Evolutionary conservation across 805 yeast genomes (phyloP), one percentile per base, ranked within the genome.

Genomic region (Hanseniaspora valbyensis): DNA sequence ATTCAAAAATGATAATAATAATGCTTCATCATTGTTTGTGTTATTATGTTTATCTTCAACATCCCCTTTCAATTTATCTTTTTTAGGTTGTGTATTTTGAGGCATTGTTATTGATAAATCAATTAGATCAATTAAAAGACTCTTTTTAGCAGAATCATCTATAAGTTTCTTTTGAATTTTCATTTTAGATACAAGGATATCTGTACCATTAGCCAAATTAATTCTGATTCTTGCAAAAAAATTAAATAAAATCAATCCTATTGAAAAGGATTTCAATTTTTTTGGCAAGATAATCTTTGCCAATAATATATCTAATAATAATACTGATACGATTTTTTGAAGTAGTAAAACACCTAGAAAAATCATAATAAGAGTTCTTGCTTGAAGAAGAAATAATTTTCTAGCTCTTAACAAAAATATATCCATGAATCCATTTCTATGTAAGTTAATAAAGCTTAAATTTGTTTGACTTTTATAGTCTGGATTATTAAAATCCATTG

Each of bases 71-170:
- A 19, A 14, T 16, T 7, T 25, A 18, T n/a, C 29, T 4, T 36
- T 18, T 26, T 26, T 18, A n/a, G n/a, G n/a, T 41, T 16, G 18
- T 28, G n/a, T 7, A 16, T 13, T 14, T 3, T 19, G 10, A 16
- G 53, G 40, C 2, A 50, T 33, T 2, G 14, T 16, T 16, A 50
- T 25, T 4, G 25, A 18, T 3, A 39, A 8, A n/a, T 50, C 50
- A 18, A 39, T 28, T 7, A 50, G 25, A 29, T 50, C 50, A 8
- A 50, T 25, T 2, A 50, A 33, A 16, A 50, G 21, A 2, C 42
- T 29, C 16, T 50, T 50, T 13, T 29, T 34, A 14, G 32, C 37
- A 19, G 46, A 39, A 12, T 50, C 44, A 24, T 50, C 53, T 12
- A 50, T 44, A 4, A 32, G 37, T 18, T 50, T 50, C 16, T 21